Evolutionary conservation across 2,329 filamentous ascomycete species (phyloP).

Genomic region (Lizonia empirigonia): DNA sequence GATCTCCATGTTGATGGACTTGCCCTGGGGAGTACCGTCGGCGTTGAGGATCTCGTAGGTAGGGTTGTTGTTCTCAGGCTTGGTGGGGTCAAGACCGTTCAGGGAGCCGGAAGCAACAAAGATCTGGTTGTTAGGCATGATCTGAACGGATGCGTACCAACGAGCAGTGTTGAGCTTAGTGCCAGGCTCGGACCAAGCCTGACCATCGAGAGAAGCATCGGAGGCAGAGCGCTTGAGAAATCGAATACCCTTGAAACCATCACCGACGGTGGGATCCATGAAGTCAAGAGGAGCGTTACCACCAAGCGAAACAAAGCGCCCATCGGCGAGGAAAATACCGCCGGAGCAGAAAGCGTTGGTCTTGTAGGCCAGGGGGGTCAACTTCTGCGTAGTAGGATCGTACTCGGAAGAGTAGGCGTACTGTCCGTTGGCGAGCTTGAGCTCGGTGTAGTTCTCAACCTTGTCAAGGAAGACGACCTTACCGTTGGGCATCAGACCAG

Average conservation of each 20-base stretch:
- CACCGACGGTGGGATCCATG: constrained; percentile 62
- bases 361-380: constrained; percentile 56
- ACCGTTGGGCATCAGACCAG: constrained; percentile 64
- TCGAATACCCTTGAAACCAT: constrained; percentile 65
- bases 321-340: constrained; percentile 64
- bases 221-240: constrained; percentile 57
- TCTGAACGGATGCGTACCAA: constrained; percentile 67
- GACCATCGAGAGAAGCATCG: constrained; percentile 54
- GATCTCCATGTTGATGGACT: constrained; percentile 59
- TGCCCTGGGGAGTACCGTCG: constrained; percentile 55
- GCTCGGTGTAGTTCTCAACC: constrained; percentile 65
- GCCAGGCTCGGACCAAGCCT: constrained; percentile 62
- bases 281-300: constrained; percentile 62
- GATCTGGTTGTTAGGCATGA: constrained; percentile 61
- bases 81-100: constrained; percentile 62
- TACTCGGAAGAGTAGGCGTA: constrained; percentile 67
- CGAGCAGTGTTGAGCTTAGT: constrained; percentile 59
- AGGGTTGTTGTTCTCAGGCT: constrained; percentile 65
- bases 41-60: constrained; percentile 65
- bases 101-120: constrained; percentile 66
- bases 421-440: constrained; percentile 59
- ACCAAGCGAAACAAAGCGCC: constrained; percentile 60
- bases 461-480: constrained; percentile 67
- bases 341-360: constrained; percentile 68
- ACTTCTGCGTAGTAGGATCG: constrained; percentile 57